These are phyloP conservation scores for Miscanthus lutarioriparius DNA, from an alignment of 176 grass and related monocot species.

Conservation along the genomic window DNA sequence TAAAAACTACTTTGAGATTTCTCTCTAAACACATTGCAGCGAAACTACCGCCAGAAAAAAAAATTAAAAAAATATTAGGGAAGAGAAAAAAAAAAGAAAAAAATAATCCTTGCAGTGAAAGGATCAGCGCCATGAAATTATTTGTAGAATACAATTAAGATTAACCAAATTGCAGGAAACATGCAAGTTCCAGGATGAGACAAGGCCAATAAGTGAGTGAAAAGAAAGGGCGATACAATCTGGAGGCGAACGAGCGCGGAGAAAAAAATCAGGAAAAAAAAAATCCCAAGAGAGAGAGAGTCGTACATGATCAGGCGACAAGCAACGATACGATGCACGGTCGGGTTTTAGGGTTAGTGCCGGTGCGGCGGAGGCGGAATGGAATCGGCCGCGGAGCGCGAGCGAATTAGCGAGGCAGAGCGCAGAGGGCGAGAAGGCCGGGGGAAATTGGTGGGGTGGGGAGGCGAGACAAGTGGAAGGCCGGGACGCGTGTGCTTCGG, in stretches of 20 bases:
- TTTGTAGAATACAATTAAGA: not conserved
- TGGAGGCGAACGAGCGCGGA: too few relatives aligned
- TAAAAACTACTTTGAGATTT: conserved; percentile 9
- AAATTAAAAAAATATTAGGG: not conserved
- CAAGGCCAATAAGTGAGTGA: not conserved
- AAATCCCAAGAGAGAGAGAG: not conserved
- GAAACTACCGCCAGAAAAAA: not conserved
- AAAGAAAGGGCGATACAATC: not conserved
- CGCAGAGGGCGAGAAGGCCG: conserved; percentile 31
- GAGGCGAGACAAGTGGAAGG: conserved; percentile 29
- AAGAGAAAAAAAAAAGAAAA: not conserved
- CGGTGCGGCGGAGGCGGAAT: not conserved
- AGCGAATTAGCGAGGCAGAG: not conserved
- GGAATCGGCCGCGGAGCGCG: not conserved
- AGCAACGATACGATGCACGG: not conserved
- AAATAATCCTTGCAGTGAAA: not conserved
- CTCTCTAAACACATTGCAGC: not conserved
- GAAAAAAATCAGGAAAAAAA: too few relatives aligned
- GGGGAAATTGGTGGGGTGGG: not conserved
- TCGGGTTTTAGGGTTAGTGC: conserved; percentile 12
- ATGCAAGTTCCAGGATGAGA: not conserved
- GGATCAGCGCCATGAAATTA: not conserved
- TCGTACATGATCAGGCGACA: not conserved
- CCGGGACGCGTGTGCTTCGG: conserved; percentile 32
- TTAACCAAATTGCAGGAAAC: not conserved